A percentile compares a stretch with the other conserved stretches of the same genome.
These are phyloP conservation scores for Chlorella ohadii DNA, from an alignment of 139 green algal genomes.

Conservation along the genomic window DNA sequence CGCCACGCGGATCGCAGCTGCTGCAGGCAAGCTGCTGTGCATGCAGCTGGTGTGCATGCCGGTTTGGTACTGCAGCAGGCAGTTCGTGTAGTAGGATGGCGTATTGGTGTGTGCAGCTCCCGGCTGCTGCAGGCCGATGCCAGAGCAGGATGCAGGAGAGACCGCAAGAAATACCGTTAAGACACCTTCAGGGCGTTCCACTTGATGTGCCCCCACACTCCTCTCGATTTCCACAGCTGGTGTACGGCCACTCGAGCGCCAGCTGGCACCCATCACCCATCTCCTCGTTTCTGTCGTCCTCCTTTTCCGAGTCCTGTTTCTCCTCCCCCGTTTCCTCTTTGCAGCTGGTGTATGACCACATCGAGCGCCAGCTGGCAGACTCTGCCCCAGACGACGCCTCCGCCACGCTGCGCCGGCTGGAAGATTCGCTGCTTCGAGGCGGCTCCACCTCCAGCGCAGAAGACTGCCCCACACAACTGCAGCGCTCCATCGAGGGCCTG, in stretches of 20 bases:
- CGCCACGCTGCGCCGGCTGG: conserved; percentile 10
- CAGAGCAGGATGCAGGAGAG: no score
- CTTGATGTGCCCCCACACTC: neutral
- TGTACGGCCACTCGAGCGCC: conserved; percentile 53
- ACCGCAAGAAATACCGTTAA: no score
- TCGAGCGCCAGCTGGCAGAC: conserved; percentile 29
- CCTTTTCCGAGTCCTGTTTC: no score
- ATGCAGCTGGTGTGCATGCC: no score
- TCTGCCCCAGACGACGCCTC: neutral
- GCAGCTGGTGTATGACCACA: conserved; percentile 57
- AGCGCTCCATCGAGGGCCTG: neutral
- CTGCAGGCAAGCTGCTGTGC: conserved; percentile 59
- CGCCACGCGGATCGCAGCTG: conserved; percentile 52
- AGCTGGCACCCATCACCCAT: no score
- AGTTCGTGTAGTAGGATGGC: no score
- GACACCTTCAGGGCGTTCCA: no score
- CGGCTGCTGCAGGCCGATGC: no score
- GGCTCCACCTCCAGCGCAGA: neutral
- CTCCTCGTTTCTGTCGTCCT: no score
- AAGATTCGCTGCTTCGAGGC: conserved; percentile 6
- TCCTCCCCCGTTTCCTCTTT: no score
- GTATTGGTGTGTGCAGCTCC: no score
- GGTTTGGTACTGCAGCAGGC: no score
- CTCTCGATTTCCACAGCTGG: conserved; percentile 16
- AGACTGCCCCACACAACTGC: conserved; percentile 26